These are phyloP conservation scores for Diaporthe sp. DNA, from an alignment of 2,329 filamentous ascomycete species.

Conservation along the genomic window DNA sequence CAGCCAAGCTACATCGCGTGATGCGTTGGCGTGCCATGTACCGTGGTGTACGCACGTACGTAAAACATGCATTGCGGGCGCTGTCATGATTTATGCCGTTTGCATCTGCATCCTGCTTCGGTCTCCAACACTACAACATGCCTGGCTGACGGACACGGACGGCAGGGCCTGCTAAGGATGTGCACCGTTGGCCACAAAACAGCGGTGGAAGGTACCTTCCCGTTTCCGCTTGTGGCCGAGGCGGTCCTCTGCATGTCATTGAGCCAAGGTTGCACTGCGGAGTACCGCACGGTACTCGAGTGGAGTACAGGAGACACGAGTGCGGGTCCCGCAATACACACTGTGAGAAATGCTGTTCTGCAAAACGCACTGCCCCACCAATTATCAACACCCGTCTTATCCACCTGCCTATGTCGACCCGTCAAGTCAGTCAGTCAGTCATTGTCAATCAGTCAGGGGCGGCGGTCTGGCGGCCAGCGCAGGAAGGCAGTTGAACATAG, in stretches of 20 bases:
- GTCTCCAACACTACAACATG: not conserved
- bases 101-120: conserved; percentile 19
- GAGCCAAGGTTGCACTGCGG: conserved; percentile 35
- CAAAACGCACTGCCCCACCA: conserved; percentile 18
- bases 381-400: conserved; percentile 21
- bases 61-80: conserved; percentile 4
- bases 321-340: not conserved
- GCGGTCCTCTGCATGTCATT: conserved; percentile 38
- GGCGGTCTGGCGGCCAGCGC: not conserved
- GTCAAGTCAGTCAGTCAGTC: not conserved
- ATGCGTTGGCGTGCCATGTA: conserved; percentile 2
- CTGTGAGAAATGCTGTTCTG: conserved; percentile 9
- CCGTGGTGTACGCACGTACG: not conserved
- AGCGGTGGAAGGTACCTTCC: conserved; percentile 37
- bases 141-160: conserved; percentile 6
- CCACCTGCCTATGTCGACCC: conserved; percentile 13
- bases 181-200: conserved; percentile 31
- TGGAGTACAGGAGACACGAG: conserved; percentile 9
- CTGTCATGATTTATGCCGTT: conserved; percentile 17
- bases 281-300: conserved; percentile 28
- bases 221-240: conserved; percentile 33
- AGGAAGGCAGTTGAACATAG: too few species aligned
- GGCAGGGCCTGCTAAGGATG: not conserved
- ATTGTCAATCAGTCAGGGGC: not conserved
- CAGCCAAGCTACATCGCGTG: not conserved